phyloP scores from a whole-genome alignment of 805 yeast species.

The Nakazawaea ernobii region DNA sequence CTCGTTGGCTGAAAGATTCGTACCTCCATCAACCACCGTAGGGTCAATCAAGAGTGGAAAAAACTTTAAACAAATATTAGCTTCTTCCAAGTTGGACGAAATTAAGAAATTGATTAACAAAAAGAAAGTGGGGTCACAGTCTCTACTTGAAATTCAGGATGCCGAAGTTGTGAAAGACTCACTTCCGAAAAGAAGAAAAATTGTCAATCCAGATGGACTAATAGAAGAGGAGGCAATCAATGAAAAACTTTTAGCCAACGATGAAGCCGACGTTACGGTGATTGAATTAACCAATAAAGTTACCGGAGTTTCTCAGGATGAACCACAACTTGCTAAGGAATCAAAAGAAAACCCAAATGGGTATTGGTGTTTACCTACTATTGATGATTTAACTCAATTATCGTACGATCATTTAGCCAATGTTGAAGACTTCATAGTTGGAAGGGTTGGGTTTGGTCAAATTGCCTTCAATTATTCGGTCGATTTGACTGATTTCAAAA shows the following conservation, averaged over 20 bases:
- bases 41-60: constrained; percentile 10
- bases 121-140: background rate
- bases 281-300: background rate
- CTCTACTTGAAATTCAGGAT: background rate
- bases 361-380: constrained; percentile 72
- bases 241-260: background rate
- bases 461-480: constrained; percentile 63
- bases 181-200: constrained; percentile 5
- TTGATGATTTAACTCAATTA: constrained; percentile 39
- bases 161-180: background rate
- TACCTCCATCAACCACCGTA: constrained; percentile 8
- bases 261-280: background rate
- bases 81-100: constrained; percentile 9
- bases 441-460: constrained; percentile 64
- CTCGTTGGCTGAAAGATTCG: constrained; percentile 9
- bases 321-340: background rate
- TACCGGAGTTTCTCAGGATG: background rate
- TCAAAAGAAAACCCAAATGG: constrained; percentile 2
- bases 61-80: constrained; percentile 3
- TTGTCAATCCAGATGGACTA: constrained; percentile 2
- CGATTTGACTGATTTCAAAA: constrained; percentile 52
- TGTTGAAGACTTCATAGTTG: constrained; percentile 61
- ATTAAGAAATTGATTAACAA: constrained; percentile 10
- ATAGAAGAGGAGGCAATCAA: background rate
- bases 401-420: constrained; percentile 42